phyloP scores from a whole-genome alignment of 176 grass and related monocot species.

The Hyparrhenia diplandra region DNA sequence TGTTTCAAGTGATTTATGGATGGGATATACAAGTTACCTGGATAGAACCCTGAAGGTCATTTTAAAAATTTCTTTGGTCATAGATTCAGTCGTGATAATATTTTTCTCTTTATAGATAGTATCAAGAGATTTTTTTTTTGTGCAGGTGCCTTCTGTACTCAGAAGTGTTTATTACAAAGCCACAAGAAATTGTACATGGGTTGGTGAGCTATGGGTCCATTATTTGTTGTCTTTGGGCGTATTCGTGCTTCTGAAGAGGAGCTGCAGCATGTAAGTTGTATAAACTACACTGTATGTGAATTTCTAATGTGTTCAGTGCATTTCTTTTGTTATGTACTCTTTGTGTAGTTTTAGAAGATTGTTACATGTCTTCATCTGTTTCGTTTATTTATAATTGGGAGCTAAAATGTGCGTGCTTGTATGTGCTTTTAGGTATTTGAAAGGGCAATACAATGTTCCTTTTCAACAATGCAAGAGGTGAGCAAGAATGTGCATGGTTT shows the following conservation, averaged over 20 bases:
- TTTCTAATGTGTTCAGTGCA: constrained; percentile 26
- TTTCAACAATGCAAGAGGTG: constrained; percentile 82
- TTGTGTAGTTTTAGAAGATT: constrained; percentile 4
- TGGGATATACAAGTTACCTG: constrained; percentile 72
- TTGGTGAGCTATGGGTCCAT: constrained; percentile 77
- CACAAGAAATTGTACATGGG: constrained; percentile 91
- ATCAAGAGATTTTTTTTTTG: constrained; percentile 20
- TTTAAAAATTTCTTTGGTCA: constrained; percentile 3
- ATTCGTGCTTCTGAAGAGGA: constrained; percentile 66
- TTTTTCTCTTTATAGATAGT: neutral
- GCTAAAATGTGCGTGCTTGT: neutral
- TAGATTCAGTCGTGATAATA: constrained; percentile 5
- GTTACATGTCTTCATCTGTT: neutral
- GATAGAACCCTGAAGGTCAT: constrained; percentile 84
- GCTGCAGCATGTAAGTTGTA: constrained; percentile 43
- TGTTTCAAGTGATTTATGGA: constrained; percentile 80
- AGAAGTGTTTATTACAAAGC: constrained; percentile 84
- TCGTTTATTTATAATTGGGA: constrained; percentile 5
- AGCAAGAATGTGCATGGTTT: constrained; percentile 2
- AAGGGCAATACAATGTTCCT: constrained; percentile 58
- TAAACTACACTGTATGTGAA: neutral
- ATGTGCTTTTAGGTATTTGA: constrained; percentile 86
- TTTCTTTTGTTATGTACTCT: constrained; percentile 11
- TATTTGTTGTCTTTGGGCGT: constrained; percentile 76
- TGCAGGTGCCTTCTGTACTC: constrained; percentile 69